Percentiles rank a stretch among this genome's conserved stretches.
Evolutionary conservation across 306 rosid species (phyloP).

Genomic region (Vachellia collinsii): DNA sequence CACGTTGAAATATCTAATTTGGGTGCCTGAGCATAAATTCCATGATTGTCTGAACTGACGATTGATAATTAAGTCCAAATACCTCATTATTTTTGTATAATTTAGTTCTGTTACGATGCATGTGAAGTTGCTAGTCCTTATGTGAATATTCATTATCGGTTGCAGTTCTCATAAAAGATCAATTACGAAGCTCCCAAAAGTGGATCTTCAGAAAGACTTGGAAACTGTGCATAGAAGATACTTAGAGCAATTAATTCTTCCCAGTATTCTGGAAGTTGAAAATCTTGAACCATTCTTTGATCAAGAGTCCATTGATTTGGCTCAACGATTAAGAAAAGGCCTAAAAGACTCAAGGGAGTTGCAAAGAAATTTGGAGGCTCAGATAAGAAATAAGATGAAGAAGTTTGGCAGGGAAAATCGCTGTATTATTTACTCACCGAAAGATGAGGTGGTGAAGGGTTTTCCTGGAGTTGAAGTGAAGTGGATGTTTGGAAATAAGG

Average conservation of each 20-base stretch:
- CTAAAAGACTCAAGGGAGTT: slow-evolving; percentile 76
- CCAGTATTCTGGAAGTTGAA: slow-evolving; percentile 68
- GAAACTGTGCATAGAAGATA: slow-evolving; percentile 72
- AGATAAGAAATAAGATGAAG: slow-evolving; percentile 62
- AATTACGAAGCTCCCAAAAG: slow-evolving; percentile 69
- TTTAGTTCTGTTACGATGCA: slow-evolving; percentile 25
- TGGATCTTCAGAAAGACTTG: slow-evolving; percentile 73
- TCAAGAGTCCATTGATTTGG: slow-evolving; percentile 65
- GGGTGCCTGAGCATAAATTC: slow-evolving; percentile 7
- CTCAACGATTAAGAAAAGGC: slow-evolving; percentile 56
- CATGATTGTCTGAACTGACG: slow-evolving; percentile 19
- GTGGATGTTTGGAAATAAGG: slow-evolving; percentile 92
- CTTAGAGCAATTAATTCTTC: slow-evolving; percentile 75
- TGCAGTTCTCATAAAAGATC: slow-evolving; percentile 62
- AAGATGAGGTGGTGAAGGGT: slow-evolving; percentile 80
- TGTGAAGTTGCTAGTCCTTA: slow-evolving; percentile 39
- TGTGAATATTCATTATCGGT: slow-evolving; percentile 45
- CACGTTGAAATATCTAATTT: slow-evolving; percentile 17
- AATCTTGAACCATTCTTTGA: slow-evolving; percentile 64
- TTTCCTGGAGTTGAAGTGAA: slow-evolving; percentile 86
- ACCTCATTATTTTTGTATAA: slow-evolving; percentile 9
- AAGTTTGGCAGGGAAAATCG: slow-evolving; percentile 76
- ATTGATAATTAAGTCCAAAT: not conserved
- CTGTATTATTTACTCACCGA: slow-evolving; percentile 60
- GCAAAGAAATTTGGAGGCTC: slow-evolving; percentile 68